Evolutionary conservation across 2,329 filamentous ascomycete species (phyloP), one percentile per base, ranked within the genome.

Genomic region (Fusarium marasasianum): DNA sequence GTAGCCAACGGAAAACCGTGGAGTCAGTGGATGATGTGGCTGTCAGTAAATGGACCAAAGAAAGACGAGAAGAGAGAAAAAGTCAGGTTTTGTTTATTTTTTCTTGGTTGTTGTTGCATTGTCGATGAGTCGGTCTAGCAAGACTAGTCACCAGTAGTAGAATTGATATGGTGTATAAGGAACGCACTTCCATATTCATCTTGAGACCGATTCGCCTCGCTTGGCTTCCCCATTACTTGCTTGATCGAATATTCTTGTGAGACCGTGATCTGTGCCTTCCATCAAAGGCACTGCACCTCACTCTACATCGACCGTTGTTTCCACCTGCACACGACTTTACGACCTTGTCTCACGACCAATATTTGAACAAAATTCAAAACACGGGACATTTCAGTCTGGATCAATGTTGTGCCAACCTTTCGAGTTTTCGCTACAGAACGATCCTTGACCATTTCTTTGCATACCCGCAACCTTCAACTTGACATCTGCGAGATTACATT

Each of bases 21-120:
- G 67, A 58, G 58, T 65, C 61, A 59, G 68, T 76, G 76, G 74
- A 72, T 76, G 76, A 78, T 78, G 76, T 78, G 76, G 76, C 76
- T 78, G 73, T 54, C 75, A 72, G 67, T 78, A 75, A 76, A 78
- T 78, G 76, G 76, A 71, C 69, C 67, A 67, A 63, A 62, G 60
- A 56, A 50, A 65, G 24, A 40, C 26, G 38, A 48, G 61, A 57
- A 67, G 63, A 55, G 61, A 48, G 63, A 59, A 65, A 54, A 65
- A 45, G 44, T 51, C 17, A 38, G 44, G 44, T 59, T 38, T 74
- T 71, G 53, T 62, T 64, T 75, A 59, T 74, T 74, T 72, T 69
- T 51, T 33, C 26, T 38, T 20, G n/a, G 41, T 72, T 44, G 47
- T 63, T 38, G 37, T 53, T 63, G 38, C 58, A 56, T 61, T 70